These are phyloP conservation scores for Auriscalpium microsporum DNA, from an alignment of 768 basidiomycete species.

Conservation along the genomic window DNA sequence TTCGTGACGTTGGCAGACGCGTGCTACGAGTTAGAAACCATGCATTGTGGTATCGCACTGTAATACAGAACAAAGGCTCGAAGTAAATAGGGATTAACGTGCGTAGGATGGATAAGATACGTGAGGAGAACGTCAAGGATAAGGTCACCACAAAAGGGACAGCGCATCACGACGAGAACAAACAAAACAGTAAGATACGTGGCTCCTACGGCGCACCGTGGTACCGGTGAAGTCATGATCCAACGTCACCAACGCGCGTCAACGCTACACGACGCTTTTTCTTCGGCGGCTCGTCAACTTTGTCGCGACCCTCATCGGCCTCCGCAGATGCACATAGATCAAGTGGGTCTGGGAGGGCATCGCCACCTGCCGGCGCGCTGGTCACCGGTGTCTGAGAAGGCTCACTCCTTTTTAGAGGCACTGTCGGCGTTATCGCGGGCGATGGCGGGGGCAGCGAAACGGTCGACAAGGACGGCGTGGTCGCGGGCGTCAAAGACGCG, in stretches of 20 bases:
- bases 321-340: conserved; percentile 5
- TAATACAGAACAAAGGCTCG: too few species aligned
- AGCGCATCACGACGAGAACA: not conserved
- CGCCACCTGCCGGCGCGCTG: conserved; percentile 18
- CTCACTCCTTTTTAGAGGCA: conserved; percentile 2
- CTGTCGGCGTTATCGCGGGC: conserved; percentile 12
- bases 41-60: too few species aligned
- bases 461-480: conserved; percentile 26
- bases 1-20: too few species aligned
- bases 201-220: too few species aligned
- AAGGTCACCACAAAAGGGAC: too few species aligned
- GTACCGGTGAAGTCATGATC: conserved; percentile 5
- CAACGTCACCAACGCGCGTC: conserved; percentile 52
- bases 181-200: too few species aligned
- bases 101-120: too few species aligned
- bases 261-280: conserved; percentile 80
- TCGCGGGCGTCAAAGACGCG: conserved; percentile 27
- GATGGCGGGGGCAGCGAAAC: conserved; percentile 12
- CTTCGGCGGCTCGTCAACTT: conserved; percentile 55
- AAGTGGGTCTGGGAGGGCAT: conserved; percentile 1
- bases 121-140: too few species aligned
- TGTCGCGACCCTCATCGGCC: conserved; percentile 20
- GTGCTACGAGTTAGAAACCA: too few species aligned
- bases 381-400: conserved; percentile 25
- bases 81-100: too few species aligned